These are phyloP conservation scores for Diaporthe nobilis DNA, from an alignment of 2,329 filamentous ascomycete genomes.

Conservation along the genomic window DNA sequence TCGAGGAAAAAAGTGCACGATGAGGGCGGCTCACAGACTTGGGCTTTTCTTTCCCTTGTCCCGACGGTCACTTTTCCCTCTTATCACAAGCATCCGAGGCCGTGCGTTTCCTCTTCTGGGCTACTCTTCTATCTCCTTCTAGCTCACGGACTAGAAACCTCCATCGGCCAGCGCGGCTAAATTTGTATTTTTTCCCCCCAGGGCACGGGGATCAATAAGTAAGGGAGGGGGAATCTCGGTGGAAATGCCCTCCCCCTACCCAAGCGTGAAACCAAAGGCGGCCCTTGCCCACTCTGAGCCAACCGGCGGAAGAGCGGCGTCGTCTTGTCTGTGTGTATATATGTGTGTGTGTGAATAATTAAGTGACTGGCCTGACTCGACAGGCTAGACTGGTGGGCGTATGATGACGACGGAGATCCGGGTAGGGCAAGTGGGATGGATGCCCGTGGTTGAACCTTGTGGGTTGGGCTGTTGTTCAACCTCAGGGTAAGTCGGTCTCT, in stretches of 20 bases:
- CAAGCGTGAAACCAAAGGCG: constrained; percentile 23
- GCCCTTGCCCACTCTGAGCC: constrained; percentile 9
- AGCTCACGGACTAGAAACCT: constrained; percentile 26
- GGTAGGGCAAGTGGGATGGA: neutral
- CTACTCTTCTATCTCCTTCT: neutral
- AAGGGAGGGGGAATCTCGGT: too few relatives aligned
- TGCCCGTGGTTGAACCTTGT: constrained; percentile 20
- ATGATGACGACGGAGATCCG: constrained; percentile 1
- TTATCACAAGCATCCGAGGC: constrained; percentile 16
- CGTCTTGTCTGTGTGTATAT: neutral
- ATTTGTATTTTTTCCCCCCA: neutral
- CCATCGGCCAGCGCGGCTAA: constrained; percentile 28
- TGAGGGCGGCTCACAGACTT: neutral
- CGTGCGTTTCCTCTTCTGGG: neutral
- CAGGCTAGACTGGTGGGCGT: neutral
- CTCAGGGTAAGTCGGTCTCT: neutral
- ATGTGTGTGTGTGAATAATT: neutral
- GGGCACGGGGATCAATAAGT: neutral
- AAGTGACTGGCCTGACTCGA: neutral
- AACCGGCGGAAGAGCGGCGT: constrained; percentile 16
- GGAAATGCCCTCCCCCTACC: neutral
- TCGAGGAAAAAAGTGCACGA: neutral
- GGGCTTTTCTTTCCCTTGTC: neutral
- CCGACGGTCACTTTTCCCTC: neutral
- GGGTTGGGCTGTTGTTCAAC: constrained; percentile 4